Conservation (phyloP, 1,139 yeast species). For the Pichia sorboxylosa region DNA sequence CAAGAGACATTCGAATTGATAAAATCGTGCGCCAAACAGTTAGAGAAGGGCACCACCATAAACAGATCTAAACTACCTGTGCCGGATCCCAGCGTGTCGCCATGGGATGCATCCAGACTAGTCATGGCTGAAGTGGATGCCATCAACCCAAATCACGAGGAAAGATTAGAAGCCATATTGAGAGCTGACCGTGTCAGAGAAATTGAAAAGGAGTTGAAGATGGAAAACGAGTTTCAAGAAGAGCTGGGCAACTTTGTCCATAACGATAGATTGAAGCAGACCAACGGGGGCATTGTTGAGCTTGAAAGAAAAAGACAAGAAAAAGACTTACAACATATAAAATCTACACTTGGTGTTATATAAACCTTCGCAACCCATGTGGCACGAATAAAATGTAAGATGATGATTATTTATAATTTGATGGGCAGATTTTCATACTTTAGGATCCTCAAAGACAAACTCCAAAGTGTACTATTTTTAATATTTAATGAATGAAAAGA, state of each 20-base stretch:
- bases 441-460: conserved; percentile 3
- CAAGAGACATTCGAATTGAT: conserved; percentile 73
- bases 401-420: neutral
- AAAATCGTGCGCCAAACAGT: conserved; percentile 73
- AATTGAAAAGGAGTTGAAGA: conserved; percentile 51
- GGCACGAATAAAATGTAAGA: too few relatives aligned
- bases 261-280: conserved; percentile 58
- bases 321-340: conserved; percentile 59
- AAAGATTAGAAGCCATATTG: conserved; percentile 76
- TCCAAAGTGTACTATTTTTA: conserved; percentile 2
- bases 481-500: neutral
- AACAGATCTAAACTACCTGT: conserved; percentile 31
- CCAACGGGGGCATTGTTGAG: conserved; percentile 77
- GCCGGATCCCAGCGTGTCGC: conserved; percentile 57
- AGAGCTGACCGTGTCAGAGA: conserved; percentile 76
- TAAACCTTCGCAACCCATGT: neutral
- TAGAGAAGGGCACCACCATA: conserved; percentile 36
- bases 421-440: conserved; percentile 5
- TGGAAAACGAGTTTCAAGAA: conserved; percentile 60
- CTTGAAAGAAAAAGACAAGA: conserved; percentile 56
- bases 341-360: conserved; percentile 28
- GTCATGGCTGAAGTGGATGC: conserved; percentile 70
- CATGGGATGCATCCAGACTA: conserved; percentile 65
- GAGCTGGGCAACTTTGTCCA: conserved; percentile 83
- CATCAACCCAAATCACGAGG: conserved; percentile 72